phyloP scores from a whole-genome alignment of 2,329 filamentous ascomycete genomes.

The Colletotrichum salicis region DNA sequence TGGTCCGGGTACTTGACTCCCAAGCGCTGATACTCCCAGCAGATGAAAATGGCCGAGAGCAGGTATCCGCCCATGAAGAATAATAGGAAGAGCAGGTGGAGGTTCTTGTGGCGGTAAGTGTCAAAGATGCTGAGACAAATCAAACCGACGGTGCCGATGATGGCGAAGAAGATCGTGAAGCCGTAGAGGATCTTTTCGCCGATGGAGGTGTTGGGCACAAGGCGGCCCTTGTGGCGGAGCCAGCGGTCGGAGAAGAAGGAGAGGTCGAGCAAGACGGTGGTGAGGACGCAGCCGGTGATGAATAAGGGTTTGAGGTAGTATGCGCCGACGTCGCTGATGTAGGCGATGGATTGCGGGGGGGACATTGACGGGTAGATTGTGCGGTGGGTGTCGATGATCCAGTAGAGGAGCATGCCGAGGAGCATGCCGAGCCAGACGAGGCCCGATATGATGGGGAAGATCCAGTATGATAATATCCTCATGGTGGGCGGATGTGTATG shows the following conservation, averaged over 20 bases:
- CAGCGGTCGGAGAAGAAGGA: constrained; percentile 85
- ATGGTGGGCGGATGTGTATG: constrained; percentile 26
- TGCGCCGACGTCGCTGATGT: constrained; percentile 76
- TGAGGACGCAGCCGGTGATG: constrained; percentile 76
- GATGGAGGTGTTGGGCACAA: constrained; percentile 76
- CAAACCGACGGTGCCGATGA: constrained; percentile 81
- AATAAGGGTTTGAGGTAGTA: constrained; percentile 78
- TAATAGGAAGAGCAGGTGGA: constrained; percentile 81
- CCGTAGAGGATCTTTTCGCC: constrained; percentile 71
- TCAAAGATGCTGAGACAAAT: constrained; percentile 90
- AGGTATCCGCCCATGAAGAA: constrained; percentile 91
- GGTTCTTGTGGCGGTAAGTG: constrained; percentile 70
- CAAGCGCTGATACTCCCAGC: constrained; percentile 88
- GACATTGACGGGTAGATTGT: constrained; percentile 71
- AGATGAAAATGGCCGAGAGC: constrained; percentile 86
- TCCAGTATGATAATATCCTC: constrained; percentile 47
- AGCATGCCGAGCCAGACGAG: constrained; percentile 74
- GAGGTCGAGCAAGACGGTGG: constrained; percentile 82
- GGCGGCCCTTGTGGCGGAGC: constrained; percentile 82
- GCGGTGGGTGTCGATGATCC: constrained; percentile 67
- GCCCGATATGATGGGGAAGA: constrained; percentile 76
- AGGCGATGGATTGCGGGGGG: constrained; percentile 69
- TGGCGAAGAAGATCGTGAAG: constrained; percentile 73
- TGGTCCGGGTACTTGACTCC: constrained; percentile 80
- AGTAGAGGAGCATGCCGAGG: constrained; percentile 76